Evolutionary conservation across 805 yeast species (phyloP), one percentile per base, ranked within the genome.

Genomic region (Kodamaea nitidulidarum): DNA sequence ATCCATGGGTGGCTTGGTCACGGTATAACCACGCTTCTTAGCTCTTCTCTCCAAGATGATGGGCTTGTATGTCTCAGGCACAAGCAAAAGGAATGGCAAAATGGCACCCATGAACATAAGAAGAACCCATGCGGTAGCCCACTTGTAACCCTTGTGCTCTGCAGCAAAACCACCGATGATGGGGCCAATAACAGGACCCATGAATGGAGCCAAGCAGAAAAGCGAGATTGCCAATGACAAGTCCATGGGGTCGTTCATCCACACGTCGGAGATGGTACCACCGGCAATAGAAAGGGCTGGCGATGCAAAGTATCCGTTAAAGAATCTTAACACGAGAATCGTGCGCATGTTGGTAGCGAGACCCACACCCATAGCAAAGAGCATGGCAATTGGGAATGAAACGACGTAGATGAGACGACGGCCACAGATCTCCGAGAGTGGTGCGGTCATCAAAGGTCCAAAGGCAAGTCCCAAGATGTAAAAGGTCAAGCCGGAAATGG

Each of bases 241-340:
- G 54, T 79, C 78, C 30, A 75, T 73, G 4, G 80, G 76, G 10
- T 56, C 48, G 20, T 44, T 42, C 15, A 70, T 73, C 80, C 90
- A 88, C 35, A 87, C 61, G 61, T 88, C 96, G 39, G 81, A 66
- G 45, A 88, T 77, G 4, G 93, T 80, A 46, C 95, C 96, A 38
- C 90, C 88, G 9, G 88, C 91, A 47, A 85, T 78, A 7, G 95
- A 81, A 63, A 88, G 70, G 2, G 90, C 88, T 2, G 93, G 95
- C 1, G 90, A 80, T 1, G 93, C 87, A 35, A 81, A 72, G 20
- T 81, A 70, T 1, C 95, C 95, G 15, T 83, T 68, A 50, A 88
- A 76, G 53, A 84, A 84, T 50, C 96, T 65, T 32, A 85, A 66
- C 4, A 88, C 80, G 35, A 87, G 62, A 20, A 84, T 68, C 8